A percentile compares a stretch with the other conserved stretches of the same genome.
These are phyloP conservation scores for Thymus quinquecostatus DNA, from an alignment of 257 asterid species.

Conservation along the genomic window DNA sequence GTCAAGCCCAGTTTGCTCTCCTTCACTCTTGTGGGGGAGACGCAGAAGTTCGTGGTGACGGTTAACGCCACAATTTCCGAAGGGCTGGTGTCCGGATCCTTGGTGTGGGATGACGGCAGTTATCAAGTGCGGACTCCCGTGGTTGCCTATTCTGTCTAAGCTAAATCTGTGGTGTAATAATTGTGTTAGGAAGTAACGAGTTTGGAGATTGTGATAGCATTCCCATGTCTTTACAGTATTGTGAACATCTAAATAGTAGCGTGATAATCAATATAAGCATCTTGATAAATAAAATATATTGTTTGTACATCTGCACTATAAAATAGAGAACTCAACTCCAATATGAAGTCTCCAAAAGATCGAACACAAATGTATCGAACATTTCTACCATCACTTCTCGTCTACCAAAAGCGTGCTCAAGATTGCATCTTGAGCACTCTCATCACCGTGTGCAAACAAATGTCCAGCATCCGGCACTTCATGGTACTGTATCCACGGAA, in stretches of 20 bases:
- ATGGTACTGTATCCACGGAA: constrained; percentile 60
- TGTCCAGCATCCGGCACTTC: constrained; percentile 49
- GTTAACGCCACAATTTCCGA: background rate
- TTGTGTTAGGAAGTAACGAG: too few relatives aligned
- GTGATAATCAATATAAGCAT: too few relatives aligned
- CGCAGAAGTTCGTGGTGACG: background rate
- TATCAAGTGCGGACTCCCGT: background rate
- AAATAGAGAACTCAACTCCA: too few relatives aligned
- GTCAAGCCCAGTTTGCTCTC: background rate
- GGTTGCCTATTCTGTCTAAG: background rate
- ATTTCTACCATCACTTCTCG: constrained; percentile 19
- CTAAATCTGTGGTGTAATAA: too few relatives aligned
- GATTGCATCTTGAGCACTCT: constrained; percentile 39
- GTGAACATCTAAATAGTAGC: too few relatives aligned
- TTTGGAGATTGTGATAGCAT: too few relatives aligned
- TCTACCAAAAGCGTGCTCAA: constrained; percentile 47
- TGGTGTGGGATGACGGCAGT: background rate
- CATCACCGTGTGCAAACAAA: constrained; percentile 33
- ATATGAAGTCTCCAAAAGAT: background rate
- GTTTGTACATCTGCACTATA: too few relatives aligned
- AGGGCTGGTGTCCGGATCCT: background rate
- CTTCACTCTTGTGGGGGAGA: background rate
- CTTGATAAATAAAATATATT: too few relatives aligned
- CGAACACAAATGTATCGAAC: background rate
- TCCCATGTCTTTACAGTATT: too few relatives aligned